Conservation (phyloP, 768 basidiomycete genomes). For the Boletus reticuloceps region DNA sequence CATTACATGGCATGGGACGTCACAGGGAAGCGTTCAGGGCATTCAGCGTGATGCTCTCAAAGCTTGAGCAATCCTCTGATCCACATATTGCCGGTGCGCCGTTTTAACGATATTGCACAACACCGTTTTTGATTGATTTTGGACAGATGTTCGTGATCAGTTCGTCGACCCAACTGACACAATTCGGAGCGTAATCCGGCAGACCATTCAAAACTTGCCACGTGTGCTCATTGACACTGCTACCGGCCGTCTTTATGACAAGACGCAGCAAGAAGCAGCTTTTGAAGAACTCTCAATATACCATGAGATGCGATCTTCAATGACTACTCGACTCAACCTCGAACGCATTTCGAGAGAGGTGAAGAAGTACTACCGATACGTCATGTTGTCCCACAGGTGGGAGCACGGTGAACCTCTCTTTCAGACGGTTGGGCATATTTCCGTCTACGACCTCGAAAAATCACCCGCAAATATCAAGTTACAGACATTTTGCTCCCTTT, state of each 20-base stretch:
- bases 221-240: conserved; percentile 2
- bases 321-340: not conserved
- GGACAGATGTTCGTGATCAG: not conserved
- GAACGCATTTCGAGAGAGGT: conserved; percentile 4
- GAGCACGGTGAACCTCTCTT: conserved; percentile 1
- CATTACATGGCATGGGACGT: not conserved
- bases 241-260: conserved; percentile 10
- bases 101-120: not conserved
- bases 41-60: conserved; percentile 1
- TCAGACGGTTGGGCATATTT: conserved; percentile 1
- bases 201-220: not conserved
- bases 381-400: conserved; percentile 13
- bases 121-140: not conserved
- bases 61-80: not conserved
- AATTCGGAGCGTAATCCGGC: not conserved
- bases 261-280: conserved; percentile 2
- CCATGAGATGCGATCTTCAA: conserved; percentile 3
- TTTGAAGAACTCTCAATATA: conserved; percentile 5
- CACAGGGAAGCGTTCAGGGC: not conserved
- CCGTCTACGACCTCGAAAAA: conserved; percentile 2
- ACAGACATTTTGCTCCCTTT: conserved; percentile 1
- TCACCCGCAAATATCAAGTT: conserved; percentile 7
- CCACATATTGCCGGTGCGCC: not conserved
- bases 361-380: conserved; percentile 6
- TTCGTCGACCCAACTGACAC: not conserved